Evolutionary conservation across 1,284 basidiomycete genomes (phyloP).

Genomic region (Leccinum fallax): DNA sequence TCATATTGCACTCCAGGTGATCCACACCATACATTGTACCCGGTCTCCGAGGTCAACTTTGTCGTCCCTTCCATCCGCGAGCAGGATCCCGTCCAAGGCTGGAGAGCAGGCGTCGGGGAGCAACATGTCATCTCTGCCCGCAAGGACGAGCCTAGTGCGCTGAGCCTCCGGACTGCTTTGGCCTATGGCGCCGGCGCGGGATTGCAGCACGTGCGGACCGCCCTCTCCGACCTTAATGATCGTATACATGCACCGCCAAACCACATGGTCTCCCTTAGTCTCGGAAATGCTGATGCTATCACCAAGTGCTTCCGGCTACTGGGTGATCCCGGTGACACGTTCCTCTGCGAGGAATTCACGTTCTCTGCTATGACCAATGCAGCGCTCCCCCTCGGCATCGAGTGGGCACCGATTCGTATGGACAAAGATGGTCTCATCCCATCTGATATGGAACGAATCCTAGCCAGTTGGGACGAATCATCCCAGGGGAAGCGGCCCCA

Average conservation of each 20-base stretch:
- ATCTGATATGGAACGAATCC: conserved; percentile 49
- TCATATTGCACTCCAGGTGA: conserved; percentile 22
- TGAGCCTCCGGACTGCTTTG: conserved; percentile 35
- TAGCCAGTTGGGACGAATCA: conserved; percentile 51
- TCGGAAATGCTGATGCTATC: conserved; percentile 40
- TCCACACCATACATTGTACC: conserved; percentile 33
- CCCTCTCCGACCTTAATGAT: conserved; percentile 34
- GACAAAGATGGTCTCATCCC: conserved; percentile 56
- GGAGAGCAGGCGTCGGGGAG: conserved; percentile 29
- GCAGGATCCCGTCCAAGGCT: conserved; percentile 33
- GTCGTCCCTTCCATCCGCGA: conserved; percentile 32
- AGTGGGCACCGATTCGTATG: conserved; percentile 51
- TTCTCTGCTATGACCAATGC: conserved; percentile 47
- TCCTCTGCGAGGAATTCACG: conserved; percentile 53
- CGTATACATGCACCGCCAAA: conserved; percentile 35
- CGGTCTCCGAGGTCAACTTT: conserved; percentile 34
- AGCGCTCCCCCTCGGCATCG: conserved; percentile 44
- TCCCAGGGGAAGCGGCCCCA: conserved; percentile 37
- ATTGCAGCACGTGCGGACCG: conserved; percentile 33
- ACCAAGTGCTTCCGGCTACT: conserved; percentile 44
- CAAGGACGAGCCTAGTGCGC: conserved; percentile 30
- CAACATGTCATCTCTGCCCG: conserved; percentile 31
- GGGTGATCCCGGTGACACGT: conserved; percentile 53
- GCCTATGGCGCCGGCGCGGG: conserved; percentile 33
- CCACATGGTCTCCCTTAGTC: conserved; percentile 35